phyloP scores from a whole-genome alignment of 345 rosid genomes.

The Moricandia moricandioides region DNA sequence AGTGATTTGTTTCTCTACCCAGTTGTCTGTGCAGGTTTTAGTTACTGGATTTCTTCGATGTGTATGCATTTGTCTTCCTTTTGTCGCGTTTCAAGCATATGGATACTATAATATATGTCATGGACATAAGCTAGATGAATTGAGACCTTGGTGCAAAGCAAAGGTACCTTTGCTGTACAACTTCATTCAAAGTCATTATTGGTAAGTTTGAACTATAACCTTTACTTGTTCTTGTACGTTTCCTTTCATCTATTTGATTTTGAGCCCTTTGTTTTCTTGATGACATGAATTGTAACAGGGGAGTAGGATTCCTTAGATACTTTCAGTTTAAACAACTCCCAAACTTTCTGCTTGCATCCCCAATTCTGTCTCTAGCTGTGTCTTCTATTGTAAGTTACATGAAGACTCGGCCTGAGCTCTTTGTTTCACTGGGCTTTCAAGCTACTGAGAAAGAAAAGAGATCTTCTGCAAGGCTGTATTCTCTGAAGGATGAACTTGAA shows the following conservation, averaged over 20 bases:
- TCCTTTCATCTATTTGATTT: conserved; percentile 1
- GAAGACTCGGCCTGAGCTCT: conserved; percentile 48
- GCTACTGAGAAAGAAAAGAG: conserved; percentile 48
- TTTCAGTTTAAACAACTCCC: conserved; percentile 87
- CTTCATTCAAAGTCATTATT: conserved; percentile 83
- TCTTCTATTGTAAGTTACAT: conserved; percentile 61
- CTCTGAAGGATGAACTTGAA: conserved; percentile 24
- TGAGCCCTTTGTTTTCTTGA: background rate
- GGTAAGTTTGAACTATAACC: conserved; percentile 45
- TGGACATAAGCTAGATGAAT: conserved; percentile 47
- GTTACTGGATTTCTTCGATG: conserved; percentile 58
- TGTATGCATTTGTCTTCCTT: conserved; percentile 61
- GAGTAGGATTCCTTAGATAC: conserved; percentile 87
- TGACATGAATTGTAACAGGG: conserved; percentile 47
- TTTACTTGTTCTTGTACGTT: conserved; percentile 12
- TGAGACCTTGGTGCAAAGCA: conserved; percentile 87
- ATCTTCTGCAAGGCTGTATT: conserved; percentile 35
- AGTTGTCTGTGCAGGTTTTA: conserved; percentile 63
- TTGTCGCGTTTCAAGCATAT: conserved; percentile 76
- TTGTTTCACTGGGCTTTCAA: conserved; percentile 67
- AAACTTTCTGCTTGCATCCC: conserved; percentile 94
- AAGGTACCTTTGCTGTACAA: conserved; percentile 73
- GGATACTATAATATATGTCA: conserved; percentile 73
- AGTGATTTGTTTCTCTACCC: conserved; percentile 24
- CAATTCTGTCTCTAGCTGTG: conserved; percentile 64